These are phyloP conservation scores for Gastrolobium villosum DNA, from an alignment of 306 rosid species.

Conservation along the genomic window DNA sequence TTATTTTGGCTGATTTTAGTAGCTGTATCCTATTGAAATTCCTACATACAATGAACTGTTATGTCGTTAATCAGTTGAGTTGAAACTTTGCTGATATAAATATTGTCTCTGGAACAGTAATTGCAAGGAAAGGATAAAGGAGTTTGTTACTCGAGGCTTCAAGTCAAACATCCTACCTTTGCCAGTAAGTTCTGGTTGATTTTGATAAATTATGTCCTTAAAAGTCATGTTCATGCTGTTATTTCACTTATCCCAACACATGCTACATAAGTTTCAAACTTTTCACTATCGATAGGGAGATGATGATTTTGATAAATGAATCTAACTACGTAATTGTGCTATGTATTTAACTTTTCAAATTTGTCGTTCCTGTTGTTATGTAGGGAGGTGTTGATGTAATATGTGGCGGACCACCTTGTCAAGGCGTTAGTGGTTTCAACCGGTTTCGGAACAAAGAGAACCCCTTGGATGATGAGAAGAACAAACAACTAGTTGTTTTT, in stretches of 20 bases:
- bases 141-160: conserved; percentile 63
- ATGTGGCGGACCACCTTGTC: conserved; percentile 98
- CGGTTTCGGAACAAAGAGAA: conserved; percentile 69
- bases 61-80: not conserved
- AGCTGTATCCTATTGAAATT: not conserved
- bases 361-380: not conserved
- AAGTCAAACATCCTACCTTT: conserved; percentile 62
- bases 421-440: conserved; percentile 92
- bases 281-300: conserved; percentile 51
- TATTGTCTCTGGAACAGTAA: conserved; percentile 53
- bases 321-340: not conserved
- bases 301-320: conserved; percentile 39
- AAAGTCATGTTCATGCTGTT: not conserved
- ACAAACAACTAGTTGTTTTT: conserved; percentile 75
- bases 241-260: too few relatives aligned
- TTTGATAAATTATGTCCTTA: not conserved
- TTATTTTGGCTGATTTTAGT: too few relatives aligned
- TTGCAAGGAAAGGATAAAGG: conserved; percentile 61
- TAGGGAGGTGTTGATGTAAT: conserved; percentile 83
- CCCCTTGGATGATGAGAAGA: conserved; percentile 86
- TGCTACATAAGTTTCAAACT: not conserved
- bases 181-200: conserved; percentile 61
- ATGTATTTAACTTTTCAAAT: not conserved
- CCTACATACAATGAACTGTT: not conserved
- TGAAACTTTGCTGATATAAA: not conserved